Conservation (phyloP, 2,329 filamentous ascomycete genomes). For the Pleomassaria siparia region DNA sequence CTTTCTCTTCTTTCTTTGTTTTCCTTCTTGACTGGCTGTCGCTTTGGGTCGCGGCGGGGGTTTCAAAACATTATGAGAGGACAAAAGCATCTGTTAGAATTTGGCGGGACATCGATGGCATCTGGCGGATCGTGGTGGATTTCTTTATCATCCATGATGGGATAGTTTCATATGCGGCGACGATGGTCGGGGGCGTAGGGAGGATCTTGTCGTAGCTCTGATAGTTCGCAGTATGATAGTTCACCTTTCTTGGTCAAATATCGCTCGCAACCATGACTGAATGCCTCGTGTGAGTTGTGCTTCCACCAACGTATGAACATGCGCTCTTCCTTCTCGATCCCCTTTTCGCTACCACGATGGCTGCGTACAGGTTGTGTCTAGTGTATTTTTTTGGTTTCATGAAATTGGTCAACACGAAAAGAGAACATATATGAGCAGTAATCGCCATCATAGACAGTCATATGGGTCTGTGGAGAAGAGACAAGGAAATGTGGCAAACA, state of each 20-base stretch:
- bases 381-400: too few relatives aligned
- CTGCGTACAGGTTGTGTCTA: too few relatives aligned
- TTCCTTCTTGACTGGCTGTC: not conserved
- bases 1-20: conserved; percentile 9
- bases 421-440: too few relatives aligned
- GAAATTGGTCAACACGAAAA: too few relatives aligned
- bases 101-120: conserved; percentile 15
- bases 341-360: too few relatives aligned
- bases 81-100: conserved; percentile 29
- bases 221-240: conserved; percentile 29
- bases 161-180: conserved; percentile 23
- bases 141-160: conserved; percentile 23
- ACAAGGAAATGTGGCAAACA: not conserved
- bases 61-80: not conserved
- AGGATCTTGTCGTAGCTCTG: conserved; percentile 28
- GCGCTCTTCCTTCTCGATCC: too few relatives aligned
- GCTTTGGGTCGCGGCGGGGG: not conserved
- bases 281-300: not conserved
- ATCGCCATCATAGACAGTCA: too few relatives aligned
- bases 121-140: conserved; percentile 21
- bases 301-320: too few relatives aligned
- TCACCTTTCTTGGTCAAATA: conserved; percentile 15
- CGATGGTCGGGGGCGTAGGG: conserved; percentile 16
- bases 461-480: too few relatives aligned
- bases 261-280: not conserved